Base-by-base conservation (phyloP, 352 stramenopile species). In the Globisporangium heterothallicum region DNA sequence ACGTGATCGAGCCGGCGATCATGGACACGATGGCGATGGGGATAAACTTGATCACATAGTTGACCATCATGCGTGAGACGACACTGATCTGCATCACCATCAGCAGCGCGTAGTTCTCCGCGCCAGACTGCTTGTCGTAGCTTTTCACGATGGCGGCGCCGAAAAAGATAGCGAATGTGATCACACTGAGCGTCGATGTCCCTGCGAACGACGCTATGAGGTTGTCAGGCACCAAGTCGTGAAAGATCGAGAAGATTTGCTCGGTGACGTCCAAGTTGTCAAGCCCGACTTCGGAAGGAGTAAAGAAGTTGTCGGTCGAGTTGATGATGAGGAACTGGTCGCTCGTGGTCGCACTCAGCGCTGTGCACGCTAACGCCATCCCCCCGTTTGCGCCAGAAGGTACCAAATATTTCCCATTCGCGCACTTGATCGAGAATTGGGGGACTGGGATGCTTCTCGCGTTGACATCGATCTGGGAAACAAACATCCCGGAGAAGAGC, bases 21-120 rank as follows among this genome's bases (percentile, higher is more conserved):
- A 93, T 70, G 34, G 78, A 93, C 19, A 88, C 62, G 48, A 91
- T 76, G 4, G 82, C 75, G 40, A 88, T 55, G 14, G 82, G 79
- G 42, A 84, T 89, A 53, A 81, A 70, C 29, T 59, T 63, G 10
- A 89, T 60, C n/a, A 91, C 72, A 25, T 72, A 71, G 59, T 88
- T 89, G 56, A 89, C 68, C 19, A 93, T 67, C 58, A 89, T 63
- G 27, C 79, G 70, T 43, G 84, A 74, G 25, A 85, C 70, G 42
- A 83, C 74, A 51, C 84, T 88, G 9, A 65, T 63, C 36, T 92
- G 78, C 8, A 30, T 60, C 27, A 92, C 76, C 29, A 90, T 54
- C 40, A 92, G 65, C 7, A 92, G 58, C 25, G 72, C 58, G 43
- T 86, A 88, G 52, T 84, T 85, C 27, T 88, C 70, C n/a, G 72